A percentile compares a stretch with the other conserved stretches of the same genome.
These are phyloP conservation scores for Solanum pinnatisectum DNA, from an alignment of 257 asterid species.

Conservation along the genomic window DNA sequence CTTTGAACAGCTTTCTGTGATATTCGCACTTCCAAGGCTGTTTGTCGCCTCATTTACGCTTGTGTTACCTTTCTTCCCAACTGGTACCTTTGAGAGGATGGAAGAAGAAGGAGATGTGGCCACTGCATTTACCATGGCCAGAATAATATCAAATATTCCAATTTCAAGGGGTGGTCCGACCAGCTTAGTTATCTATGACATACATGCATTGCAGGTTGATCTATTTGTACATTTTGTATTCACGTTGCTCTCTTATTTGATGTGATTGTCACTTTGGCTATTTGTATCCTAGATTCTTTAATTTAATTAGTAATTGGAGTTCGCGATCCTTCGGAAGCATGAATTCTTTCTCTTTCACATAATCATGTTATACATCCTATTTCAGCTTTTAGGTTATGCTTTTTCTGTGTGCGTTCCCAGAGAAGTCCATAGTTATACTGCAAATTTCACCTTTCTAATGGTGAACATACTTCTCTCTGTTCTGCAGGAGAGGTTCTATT, in stretches of 20 bases:
- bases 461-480: neutral
- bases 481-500: conserved; percentile 86
- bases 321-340: neutral
- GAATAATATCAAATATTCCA: conserved; percentile 82
- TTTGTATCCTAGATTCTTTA: neutral
- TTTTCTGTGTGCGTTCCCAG: neutral
- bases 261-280: neutral
- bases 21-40: conserved; percentile 86
- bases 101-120: conserved; percentile 99
- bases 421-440: neutral
- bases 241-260: neutral
- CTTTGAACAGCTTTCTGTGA: conserved; percentile 93
- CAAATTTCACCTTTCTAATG: neutral
- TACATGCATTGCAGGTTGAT: conserved; percentile 82
- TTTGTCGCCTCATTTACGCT: conserved; percentile 77
- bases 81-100: conserved; percentile 84
- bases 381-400: neutral
- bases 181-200: conserved; percentile 77
- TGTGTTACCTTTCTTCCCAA: conserved; percentile 87
- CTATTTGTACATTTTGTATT: neutral
- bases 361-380: neutral
- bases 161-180: conserved; percentile 94
- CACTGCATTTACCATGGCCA: conserved; percentile 92
- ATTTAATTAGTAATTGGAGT: neutral
- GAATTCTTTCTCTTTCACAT: neutral